phyloP scores from a whole-genome alignment of 768 basidiomycete genomes.

The Mycena rebaudengoi region DNA sequence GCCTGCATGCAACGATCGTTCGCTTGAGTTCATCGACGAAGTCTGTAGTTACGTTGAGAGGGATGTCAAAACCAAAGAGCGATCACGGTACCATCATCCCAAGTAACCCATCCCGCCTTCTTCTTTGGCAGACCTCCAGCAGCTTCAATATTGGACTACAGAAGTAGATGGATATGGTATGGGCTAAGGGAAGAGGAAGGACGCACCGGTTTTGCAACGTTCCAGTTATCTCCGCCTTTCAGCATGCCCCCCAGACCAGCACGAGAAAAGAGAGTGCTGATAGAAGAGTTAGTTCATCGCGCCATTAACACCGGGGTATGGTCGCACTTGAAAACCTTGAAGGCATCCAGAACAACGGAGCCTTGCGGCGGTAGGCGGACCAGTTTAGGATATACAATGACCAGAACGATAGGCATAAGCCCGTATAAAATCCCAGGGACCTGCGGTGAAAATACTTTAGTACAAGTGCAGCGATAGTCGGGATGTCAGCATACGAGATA shows the following conservation, averaged over 20 bases:
- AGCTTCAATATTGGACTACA: conserved; percentile 27
- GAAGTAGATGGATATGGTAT: not conserved
- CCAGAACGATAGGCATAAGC: conserved; percentile 42
- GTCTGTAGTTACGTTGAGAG: too few relatives aligned
- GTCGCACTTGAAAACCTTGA: conserved; percentile 29
- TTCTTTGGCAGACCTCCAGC: conserved; percentile 24
- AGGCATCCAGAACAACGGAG: conserved; percentile 41
- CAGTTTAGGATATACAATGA: conserved; percentile 34
- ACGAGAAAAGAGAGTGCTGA: conserved; percentile 20
- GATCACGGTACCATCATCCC: conserved; percentile 44
- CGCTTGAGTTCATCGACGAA: conserved; percentile 43
- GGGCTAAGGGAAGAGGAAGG: not conserved
- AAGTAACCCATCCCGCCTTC: conserved; percentile 28
- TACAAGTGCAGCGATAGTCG: too few relatives aligned
- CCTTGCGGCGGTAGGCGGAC: conserved; percentile 43
- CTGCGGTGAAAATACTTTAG: not conserved
- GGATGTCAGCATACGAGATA: conserved; percentile 27
- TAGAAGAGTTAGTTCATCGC: not conserved
- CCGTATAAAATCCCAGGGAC: conserved; percentile 34
- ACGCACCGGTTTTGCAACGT: conserved; percentile 34
- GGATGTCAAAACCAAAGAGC: too few relatives aligned
- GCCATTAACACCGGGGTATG: too few relatives aligned
- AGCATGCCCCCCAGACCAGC: conserved; percentile 23
- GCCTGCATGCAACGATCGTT: conserved; percentile 41
- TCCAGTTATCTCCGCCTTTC: conserved; percentile 39